Conservation (phyloP, 495 filamentous ascomycete species). For the Beverwykella pulmonaria region DNA sequence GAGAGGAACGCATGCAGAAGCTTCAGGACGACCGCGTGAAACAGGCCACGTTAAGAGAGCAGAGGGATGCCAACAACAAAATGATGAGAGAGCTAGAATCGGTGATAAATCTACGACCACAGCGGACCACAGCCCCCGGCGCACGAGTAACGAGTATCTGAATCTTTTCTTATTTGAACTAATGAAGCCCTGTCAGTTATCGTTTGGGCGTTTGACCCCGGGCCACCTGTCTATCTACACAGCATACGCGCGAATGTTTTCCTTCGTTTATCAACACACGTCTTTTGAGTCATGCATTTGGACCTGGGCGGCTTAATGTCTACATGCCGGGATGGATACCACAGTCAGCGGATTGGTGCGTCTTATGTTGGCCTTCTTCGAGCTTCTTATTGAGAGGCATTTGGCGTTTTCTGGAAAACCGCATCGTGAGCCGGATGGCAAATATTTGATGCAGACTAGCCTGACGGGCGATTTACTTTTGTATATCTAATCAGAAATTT, state of each 20-base stretch:
- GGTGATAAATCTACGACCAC: conserved; percentile 77
- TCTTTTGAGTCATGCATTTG: background rate
- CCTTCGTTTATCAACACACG: background rate
- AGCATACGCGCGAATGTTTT: background rate
- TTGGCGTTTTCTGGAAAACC: background rate
- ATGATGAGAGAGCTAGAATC: conserved; percentile 92
- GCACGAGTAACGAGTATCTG: conserved; percentile 31
- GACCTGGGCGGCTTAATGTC: background rate
- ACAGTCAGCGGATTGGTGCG: background rate
- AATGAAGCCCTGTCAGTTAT: conserved; percentile 6
- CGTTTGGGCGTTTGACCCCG: background rate
- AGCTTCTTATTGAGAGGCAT: background rate
- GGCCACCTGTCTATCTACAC: background rate
- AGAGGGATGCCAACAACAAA: conserved; percentile 74
- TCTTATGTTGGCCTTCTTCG: background rate
- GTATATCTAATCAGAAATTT: background rate
- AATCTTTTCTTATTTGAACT: conserved; percentile 14
- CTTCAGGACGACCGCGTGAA: conserved; percentile 84
- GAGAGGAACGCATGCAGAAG: conserved; percentile 85
- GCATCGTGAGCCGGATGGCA: background rate
- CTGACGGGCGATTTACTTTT: background rate
- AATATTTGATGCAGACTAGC: background rate
- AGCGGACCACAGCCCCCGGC: conserved; percentile 34
- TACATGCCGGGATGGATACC: background rate
- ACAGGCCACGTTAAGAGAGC: conserved; percentile 68